These are phyloP conservation scores for Wickerhamomyces sp. DNA, from an alignment of 1,139 yeast species.

Conservation along the genomic window DNA sequence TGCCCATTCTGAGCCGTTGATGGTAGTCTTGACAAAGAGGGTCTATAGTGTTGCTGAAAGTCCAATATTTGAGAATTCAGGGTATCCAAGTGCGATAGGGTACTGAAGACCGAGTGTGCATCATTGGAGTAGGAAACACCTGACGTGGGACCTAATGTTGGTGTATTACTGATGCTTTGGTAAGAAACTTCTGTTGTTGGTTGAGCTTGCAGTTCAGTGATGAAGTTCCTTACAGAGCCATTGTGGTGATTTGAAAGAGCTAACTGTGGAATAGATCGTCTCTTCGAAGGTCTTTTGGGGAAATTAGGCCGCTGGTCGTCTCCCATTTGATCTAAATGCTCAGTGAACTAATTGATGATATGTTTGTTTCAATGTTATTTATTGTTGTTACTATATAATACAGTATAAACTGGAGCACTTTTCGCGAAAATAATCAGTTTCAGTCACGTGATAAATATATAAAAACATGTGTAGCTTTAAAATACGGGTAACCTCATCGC, in stretches of 20 bases:
- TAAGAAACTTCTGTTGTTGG: conserved; percentile 23
- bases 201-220: conserved; percentile 20
- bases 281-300: conserved; percentile 15
- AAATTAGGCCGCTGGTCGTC: conserved; percentile 5
- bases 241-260: conserved; percentile 9
- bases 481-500: conserved; percentile 14
- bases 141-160: neutral
- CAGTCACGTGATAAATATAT: neutral
- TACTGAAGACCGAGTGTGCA: conserved; percentile 11
- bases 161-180: conserved; percentile 12
- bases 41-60: conserved; percentile 2
- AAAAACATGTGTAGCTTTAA: too few species aligned
- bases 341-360: too few species aligned
- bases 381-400: too few species aligned
- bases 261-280: conserved; percentile 20
- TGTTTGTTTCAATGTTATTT: neutral
- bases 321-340: too few species aligned
- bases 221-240: conserved; percentile 4
- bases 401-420: too few species aligned
- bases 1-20: conserved; percentile 1
- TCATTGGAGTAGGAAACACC: conserved; percentile 1
- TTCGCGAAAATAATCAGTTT: neutral
- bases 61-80: conserved; percentile 1
- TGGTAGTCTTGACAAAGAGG: neutral
- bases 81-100: conserved; percentile 8